Evolutionary conservation across 2,329 filamentous ascomycete genomes (phyloP).

Genomic region (Triangularia setosa): DNA sequence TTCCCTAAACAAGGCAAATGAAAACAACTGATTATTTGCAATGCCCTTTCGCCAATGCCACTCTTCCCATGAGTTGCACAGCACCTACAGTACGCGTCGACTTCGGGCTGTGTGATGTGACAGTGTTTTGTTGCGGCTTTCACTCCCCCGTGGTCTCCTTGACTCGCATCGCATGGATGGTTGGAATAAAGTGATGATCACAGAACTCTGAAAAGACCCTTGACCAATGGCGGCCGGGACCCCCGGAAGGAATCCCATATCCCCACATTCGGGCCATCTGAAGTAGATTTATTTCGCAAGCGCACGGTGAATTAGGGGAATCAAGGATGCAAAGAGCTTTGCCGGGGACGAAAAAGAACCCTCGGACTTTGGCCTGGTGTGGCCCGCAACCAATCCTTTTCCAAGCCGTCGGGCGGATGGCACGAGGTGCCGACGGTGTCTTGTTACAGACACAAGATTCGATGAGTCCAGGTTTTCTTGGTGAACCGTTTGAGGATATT

Average conservation of each 20-base stretch:
- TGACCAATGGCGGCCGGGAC: not conserved
- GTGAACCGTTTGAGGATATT: not conserved
- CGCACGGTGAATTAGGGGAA: too few relatives aligned
- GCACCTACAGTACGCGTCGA: not conserved
- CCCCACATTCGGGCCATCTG: not conserved
- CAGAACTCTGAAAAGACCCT: not conserved
- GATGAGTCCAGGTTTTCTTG: not conserved
- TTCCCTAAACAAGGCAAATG: not conserved
- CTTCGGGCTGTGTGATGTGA: not conserved
- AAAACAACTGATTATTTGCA: not conserved
- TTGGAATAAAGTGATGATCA: not conserved
- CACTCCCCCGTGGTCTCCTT: not conserved
- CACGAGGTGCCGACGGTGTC: not conserved
- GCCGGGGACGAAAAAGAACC: not conserved
- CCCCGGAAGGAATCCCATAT: not conserved
- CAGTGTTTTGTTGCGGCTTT: not conserved
- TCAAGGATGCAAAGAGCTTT: not conserved
- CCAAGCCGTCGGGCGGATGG: not conserved
- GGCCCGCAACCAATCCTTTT: not conserved
- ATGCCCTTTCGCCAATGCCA: not conserved
- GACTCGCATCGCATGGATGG: not conserved
- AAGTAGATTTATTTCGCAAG: not conserved
- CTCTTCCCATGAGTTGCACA: not conserved
- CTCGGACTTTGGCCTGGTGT: not conserved
- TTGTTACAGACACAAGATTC: not conserved